Base-by-base conservation (phyloP, 208 protist species). In the Phytomonas francai region DNA sequence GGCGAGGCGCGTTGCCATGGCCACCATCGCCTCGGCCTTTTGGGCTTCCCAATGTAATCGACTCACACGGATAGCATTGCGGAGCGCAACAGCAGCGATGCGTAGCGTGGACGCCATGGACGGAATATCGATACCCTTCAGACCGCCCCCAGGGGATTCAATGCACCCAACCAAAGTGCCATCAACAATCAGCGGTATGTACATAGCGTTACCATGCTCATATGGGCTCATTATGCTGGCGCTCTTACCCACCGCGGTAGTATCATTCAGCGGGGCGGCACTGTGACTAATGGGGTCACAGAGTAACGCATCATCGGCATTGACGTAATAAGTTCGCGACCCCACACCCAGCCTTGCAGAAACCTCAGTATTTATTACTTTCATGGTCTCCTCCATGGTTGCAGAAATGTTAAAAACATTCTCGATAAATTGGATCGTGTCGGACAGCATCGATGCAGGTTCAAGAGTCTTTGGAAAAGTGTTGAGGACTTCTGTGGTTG, bases 11-110 rank as follows among this genome's bases (percentile, higher is more conserved):
- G 87, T 89, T 61, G 84, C 88, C 88, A 93, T 93, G 33, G 61
- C 73, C 63, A 93, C 73, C 87, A 93, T 93, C 61, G 84, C 87
- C 59, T 90, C 84, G 3, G 80, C 78, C 75, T 89, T 87, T 33
- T 88, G 77, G 31, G 73, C 76, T 29, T 78, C 83, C 28, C 71
- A 39, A n/a, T 63, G 51, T 39, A 77, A 59, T 54, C 36, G 29
- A 8, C 31, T 28, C 8, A 61, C n/a, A 9, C n/a, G 3, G 19
- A 70, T 66, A 3, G 45, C 36, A 31, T 74, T 74, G 6, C 66
- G 64, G 28, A 76, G 19, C 19, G 59, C 54, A 14, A 73, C 34
- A 30, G 63, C 61, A 22, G 14, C 39, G 12, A 49, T 49, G 39
- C 39, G 39, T 49, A 49, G 39, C 39, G 16, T 49, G 12, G 14